These are phyloP conservation scores for Xylariales sp. DNA, from an alignment of 2,329 filamentous ascomycete genomes.

Conservation along the genomic window DNA sequence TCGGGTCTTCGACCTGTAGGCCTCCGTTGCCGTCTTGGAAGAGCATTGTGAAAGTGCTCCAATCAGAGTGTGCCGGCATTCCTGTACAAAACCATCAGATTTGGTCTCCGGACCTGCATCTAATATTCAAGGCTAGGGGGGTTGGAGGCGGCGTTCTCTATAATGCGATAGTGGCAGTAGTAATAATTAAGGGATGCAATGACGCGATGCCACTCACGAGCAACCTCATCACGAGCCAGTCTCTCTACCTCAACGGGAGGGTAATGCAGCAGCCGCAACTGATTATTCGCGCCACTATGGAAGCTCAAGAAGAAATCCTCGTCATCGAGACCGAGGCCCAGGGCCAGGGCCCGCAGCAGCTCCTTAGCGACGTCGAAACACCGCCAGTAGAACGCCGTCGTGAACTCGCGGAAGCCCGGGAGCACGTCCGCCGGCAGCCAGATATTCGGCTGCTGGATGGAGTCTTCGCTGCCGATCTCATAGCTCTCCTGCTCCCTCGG, in stretches of 20 bases:
- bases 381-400: constrained; percentile 61
- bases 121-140: background rate
- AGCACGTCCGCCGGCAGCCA: constrained; percentile 60
- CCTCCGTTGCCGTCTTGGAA: constrained; percentile 60
- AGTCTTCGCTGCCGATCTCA: constrained; percentile 62
- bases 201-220: constrained; percentile 47
- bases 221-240: constrained; percentile 56
- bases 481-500: constrained; percentile 59
- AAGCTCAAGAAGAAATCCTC: constrained; percentile 58
- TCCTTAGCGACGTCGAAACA: constrained; percentile 57
- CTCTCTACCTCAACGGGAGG: constrained; percentile 59
- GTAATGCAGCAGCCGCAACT: constrained; percentile 71
- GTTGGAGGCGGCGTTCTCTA: background rate
- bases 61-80: constrained; percentile 52
- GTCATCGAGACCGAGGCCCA: constrained; percentile 60
- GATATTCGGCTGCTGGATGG: constrained; percentile 59
- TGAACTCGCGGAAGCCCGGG: constrained; percentile 60
- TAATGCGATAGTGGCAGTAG: background rate
- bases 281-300: constrained; percentile 68
- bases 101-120: background rate
- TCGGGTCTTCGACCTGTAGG: constrained; percentile 58
- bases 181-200: background rate
- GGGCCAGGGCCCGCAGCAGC: constrained; percentile 59
- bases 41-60: constrained; percentile 59
- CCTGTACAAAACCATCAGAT: constrained; percentile 23